A percentile compares a stretch with the other conserved stretches of the same genome.
Conservation (phyloP, 2,329 filamentous ascomycete species). For the Dothideomycetes sp. region DNA sequence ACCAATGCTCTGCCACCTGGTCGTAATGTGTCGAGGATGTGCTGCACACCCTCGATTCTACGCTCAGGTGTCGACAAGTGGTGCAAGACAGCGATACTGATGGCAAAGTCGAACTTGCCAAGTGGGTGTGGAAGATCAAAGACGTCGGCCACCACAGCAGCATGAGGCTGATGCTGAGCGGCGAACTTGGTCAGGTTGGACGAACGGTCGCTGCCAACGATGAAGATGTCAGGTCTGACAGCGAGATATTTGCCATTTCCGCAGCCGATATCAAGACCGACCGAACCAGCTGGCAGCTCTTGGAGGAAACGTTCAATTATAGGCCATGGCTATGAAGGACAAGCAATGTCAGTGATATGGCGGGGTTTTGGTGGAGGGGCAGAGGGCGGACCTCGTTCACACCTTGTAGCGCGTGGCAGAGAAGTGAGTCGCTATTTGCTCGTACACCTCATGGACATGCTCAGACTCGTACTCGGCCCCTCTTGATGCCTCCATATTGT, state of each 20-base stretch:
- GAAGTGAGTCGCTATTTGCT: slow-evolving; percentile 75
- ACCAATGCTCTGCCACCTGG: slow-evolving; percentile 58
- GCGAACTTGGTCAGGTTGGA: slow-evolving; percentile 49
- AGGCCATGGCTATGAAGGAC: slow-evolving; percentile 91
- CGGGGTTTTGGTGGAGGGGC: background rate
- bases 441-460: slow-evolving; percentile 88
- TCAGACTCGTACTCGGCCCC: slow-evolving; percentile 56
- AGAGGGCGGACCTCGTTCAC: slow-evolving; percentile 15
- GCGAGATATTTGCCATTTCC: slow-evolving; percentile 93
- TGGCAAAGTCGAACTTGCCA: slow-evolving; percentile 67
- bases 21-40: slow-evolving; percentile 57
- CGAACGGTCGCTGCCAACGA: slow-evolving; percentile 77
- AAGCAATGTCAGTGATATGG: slow-evolving; percentile 45
- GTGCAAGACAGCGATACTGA: slow-evolving; percentile 89
- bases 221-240: slow-evolving; percentile 66
- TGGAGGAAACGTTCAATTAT: slow-evolving; percentile 71
- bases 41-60: slow-evolving; percentile 59
- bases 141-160: slow-evolving; percentile 69
- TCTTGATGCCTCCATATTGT: slow-evolving; percentile 2
- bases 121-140: slow-evolving; percentile 68
- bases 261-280: slow-evolving; percentile 87
- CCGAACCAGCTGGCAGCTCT: slow-evolving; percentile 52
- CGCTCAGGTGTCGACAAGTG: slow-evolving; percentile 73
- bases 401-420: slow-evolving; percentile 66
- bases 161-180: slow-evolving; percentile 46